A percentile compares a stretch with the other conserved stretches of the same genome.
These are phyloP conservation scores for Alloascoidea hylecoeti DNA, from an alignment of 805 yeast genomes.

Conservation along the genomic window DNA sequence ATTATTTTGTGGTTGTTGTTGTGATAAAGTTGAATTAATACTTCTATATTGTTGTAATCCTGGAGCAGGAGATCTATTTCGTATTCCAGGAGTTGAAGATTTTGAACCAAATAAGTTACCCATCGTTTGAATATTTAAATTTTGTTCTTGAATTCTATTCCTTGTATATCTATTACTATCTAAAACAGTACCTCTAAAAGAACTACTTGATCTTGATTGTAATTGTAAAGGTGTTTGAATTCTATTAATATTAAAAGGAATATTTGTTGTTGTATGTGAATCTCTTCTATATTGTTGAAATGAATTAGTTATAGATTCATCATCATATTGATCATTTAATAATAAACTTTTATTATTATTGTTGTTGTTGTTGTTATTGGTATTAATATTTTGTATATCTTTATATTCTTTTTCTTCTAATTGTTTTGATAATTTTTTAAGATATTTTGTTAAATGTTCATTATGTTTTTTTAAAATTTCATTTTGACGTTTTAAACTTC, in stretches of 20 bases:
- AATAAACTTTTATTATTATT: neutral
- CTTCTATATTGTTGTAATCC: no score
- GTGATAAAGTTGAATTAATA: no score
- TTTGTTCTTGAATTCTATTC: constrained; percentile 3
- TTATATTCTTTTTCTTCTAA: neutral
- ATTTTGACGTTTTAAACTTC: constrained; percentile 2
- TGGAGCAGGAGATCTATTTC: no score
- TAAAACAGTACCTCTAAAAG: constrained; percentile 1
- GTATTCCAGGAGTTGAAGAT: no score
- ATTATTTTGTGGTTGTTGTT: no score
- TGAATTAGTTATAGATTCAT: no score
- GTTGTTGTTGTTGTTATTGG: neutral
- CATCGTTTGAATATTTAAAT: constrained; percentile 5
- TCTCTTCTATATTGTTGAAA: no score
- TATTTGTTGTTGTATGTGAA: no score
- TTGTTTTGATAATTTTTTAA: constrained; percentile 1
- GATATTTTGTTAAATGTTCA: neutral
- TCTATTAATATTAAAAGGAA: constrained; percentile 3
- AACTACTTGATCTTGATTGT: constrained; percentile 1
- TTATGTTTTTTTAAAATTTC: constrained; percentile 1
- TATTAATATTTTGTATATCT: constrained; percentile 1
- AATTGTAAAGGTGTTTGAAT: neutral
- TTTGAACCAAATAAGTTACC: no score
- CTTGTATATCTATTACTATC: constrained; percentile 1
- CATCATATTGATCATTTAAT: neutral